These are phyloP conservation scores for Trifolium subterraneum DNA, from an alignment of 306 rosid species.

Conservation along the genomic window DNA sequence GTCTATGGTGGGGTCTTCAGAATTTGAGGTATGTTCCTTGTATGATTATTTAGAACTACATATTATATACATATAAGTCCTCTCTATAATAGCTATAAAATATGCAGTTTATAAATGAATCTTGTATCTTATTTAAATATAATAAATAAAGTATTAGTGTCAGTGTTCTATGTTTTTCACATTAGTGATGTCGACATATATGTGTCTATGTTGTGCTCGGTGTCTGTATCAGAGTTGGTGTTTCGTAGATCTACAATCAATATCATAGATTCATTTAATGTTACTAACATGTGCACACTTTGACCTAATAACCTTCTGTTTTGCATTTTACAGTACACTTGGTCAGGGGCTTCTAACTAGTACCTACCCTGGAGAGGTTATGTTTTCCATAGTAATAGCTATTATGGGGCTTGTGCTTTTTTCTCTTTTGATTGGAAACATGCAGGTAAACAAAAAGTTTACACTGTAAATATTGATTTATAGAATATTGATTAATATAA, in stretches of 20 bases:
- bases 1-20: slow-evolving; percentile 96
- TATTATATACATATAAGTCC: neutral
- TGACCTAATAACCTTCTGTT: slow-evolving; percentile 28
- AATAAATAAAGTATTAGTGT: neutral
- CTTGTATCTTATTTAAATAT: no score
- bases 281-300: slow-evolving; percentile 4
- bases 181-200: neutral
- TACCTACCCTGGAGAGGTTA: slow-evolving; percentile 71
- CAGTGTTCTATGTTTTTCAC: neutral
- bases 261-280: no score
- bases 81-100: neutral
- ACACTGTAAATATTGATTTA: neutral
- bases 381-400: slow-evolving; percentile 80
- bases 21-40: slow-evolving; percentile 67
- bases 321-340: slow-evolving; percentile 73
- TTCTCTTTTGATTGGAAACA: slow-evolving; percentile 88
- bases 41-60: slow-evolving; percentile 15
- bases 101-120: no score
- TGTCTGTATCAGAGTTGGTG: neutral
- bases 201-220: neutral
- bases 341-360: slow-evolving; percentile 94
- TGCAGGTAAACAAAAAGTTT: slow-evolving; percentile 64
- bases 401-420: slow-evolving; percentile 77
- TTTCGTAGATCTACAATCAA: no score
- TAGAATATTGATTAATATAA: slow-evolving; percentile 7